Evolutionary conservation across 2,329 filamentous ascomycete species (phyloP).

Genomic region (Ophiostoma himal-ulmi): DNA sequence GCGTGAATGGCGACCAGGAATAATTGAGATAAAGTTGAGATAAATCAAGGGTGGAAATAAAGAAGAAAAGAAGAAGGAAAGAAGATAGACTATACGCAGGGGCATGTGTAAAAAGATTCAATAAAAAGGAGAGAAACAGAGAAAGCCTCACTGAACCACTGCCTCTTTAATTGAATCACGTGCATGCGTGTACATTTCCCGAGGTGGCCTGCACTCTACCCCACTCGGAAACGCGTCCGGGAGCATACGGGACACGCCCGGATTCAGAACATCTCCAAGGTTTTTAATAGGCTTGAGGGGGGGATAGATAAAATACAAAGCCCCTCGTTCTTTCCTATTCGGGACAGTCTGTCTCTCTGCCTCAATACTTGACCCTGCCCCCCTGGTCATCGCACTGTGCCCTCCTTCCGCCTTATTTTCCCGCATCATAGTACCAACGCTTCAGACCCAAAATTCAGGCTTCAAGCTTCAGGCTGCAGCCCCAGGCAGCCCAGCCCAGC

Average conservation of each 20-base stretch:
- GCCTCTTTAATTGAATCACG: not conserved
- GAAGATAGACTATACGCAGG: not conserved
- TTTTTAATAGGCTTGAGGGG: not conserved
- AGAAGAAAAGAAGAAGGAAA: not conserved
- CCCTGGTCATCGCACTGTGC: not conserved
- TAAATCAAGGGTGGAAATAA: not conserved
- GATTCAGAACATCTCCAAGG: slow-evolving; percentile 1
- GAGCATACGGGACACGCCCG: slow-evolving; percentile 8
- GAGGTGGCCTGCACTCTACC: not conserved
- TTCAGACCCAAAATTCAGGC: not conserved
- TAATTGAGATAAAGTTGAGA: not conserved
- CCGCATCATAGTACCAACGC: not conserved
- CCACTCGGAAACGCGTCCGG: slow-evolving; percentile 14
- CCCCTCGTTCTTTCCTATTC: slow-evolving; percentile 4
- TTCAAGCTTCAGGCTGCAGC: not conserved
- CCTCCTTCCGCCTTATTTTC: not conserved
- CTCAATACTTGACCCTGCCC: not conserved
- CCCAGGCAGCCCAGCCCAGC: not conserved
- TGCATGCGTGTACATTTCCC: not conserved
- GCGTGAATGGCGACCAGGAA: not conserved
- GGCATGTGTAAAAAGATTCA: not conserved
- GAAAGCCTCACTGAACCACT: not conserved
- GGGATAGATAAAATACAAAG: not conserved
- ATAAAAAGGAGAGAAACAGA: not conserved
- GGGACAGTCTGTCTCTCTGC: not conserved